Percentiles rank a stretch among this genome's conserved stretches.
phyloP scores from a whole-genome alignment of 2,329 filamentous ascomycete species.

The Aspergillaceae sp. region DNA sequence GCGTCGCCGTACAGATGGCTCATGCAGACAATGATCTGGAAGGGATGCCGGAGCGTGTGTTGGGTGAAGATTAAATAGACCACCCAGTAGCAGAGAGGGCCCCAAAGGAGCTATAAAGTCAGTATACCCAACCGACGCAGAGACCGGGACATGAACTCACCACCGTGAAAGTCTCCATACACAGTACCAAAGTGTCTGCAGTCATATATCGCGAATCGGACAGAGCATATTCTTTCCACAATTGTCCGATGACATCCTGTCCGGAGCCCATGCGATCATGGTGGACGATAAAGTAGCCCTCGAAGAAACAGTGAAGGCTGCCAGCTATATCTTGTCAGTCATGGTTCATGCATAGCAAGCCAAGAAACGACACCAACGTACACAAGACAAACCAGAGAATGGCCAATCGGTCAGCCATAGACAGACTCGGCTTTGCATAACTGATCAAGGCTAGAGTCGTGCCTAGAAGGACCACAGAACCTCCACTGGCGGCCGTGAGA shows the following conservation, averaged over 20 bases:
- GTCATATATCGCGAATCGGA: constrained; percentile 83
- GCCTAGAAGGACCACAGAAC: constrained; percentile 50
- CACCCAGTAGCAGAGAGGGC: constrained; percentile 51
- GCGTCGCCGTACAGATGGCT: constrained; percentile 58
- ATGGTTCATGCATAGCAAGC: not conserved
- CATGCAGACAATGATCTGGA: constrained; percentile 53
- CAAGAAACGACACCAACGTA: constrained; percentile 29
- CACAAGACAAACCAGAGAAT: constrained; percentile 71
- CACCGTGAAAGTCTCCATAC: constrained; percentile 73
- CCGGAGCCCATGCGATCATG: constrained; percentile 56
- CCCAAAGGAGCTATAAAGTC: constrained; percentile 46
- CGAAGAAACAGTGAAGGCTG: constrained; percentile 67
- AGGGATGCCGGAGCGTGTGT: constrained; percentile 49
- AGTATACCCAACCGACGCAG: not conserved
- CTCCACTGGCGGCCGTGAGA: constrained; percentile 51
- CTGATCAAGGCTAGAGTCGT: constrained; percentile 48
- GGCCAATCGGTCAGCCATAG: constrained; percentile 47
- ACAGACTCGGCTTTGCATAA: constrained; percentile 45
- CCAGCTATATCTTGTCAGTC: constrained; percentile 27
- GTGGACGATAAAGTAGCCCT: constrained; percentile 72
- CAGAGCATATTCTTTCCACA: constrained; percentile 88
- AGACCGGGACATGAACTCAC: constrained; percentile 34
- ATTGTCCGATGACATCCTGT: constrained; percentile 68
- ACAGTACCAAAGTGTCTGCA: constrained; percentile 74
- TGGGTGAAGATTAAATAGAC: constrained; percentile 47